phyloP scores from a whole-genome alignment of 345 rosid species.

The Populus alba region DNA sequence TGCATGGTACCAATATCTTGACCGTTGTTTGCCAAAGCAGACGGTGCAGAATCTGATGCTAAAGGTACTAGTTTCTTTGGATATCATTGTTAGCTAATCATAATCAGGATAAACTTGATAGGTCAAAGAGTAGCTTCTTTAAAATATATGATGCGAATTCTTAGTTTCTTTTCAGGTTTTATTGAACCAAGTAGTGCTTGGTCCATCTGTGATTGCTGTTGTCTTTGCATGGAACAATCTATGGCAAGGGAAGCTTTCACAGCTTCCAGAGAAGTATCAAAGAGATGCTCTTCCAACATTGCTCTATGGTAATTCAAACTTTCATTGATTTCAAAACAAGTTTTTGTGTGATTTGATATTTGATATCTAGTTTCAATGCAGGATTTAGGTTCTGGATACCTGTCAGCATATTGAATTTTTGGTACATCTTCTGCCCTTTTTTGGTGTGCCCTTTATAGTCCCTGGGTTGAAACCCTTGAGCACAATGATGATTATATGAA shows the following conservation, averaged over 20 bases:
- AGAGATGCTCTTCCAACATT: constrained; percentile 82
- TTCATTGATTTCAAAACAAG: constrained; percentile 10
- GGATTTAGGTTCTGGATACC: constrained; percentile 98
- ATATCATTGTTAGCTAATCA: background rate
- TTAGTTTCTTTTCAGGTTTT: constrained; percentile 52
- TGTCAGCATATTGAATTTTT: constrained; percentile 78
- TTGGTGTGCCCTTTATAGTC: background rate
- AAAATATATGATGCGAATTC: background rate
- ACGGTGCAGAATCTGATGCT: constrained; percentile 55
- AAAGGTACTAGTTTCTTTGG: constrained; percentile 48
- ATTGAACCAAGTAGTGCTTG: constrained; percentile 82
- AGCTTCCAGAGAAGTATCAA: constrained; percentile 71
- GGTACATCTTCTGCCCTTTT: constrained; percentile 40
- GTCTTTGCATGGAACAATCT: constrained; percentile 90
- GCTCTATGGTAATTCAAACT: constrained; percentile 52
- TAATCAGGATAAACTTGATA: background rate
- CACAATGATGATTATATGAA: background rate
- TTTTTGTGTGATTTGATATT: constrained; percentile 4
- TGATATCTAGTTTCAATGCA: constrained; percentile 34
- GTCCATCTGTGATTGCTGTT: constrained; percentile 85
- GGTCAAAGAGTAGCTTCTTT: constrained; percentile 2
- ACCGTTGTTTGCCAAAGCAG: constrained; percentile 64
- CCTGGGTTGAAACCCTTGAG: background rate
- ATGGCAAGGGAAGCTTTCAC: constrained; percentile 72
- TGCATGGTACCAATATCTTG: constrained; percentile 83